Evolutionary conservation across 2,329 filamentous ascomycete species (phyloP).

Genomic region (Penicillium digitatum): DNA sequence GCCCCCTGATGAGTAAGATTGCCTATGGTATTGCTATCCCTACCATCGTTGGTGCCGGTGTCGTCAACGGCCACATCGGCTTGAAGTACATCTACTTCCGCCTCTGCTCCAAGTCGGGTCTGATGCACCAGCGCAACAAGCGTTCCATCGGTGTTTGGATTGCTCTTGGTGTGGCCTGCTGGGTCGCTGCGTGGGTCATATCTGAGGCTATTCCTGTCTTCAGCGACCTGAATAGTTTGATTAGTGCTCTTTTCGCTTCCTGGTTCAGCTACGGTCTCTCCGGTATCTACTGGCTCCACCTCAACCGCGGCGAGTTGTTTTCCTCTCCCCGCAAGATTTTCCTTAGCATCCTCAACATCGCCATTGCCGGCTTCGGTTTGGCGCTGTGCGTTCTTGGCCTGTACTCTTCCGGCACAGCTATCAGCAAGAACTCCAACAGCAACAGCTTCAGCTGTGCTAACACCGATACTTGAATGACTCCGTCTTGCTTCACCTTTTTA

Average conservation of each 20-base stretch:
- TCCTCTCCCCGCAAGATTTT: conserved; percentile 43
- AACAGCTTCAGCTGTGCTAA: conserved; percentile 40
- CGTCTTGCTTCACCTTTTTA: background rate
- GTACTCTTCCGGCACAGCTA: conserved; percentile 27
- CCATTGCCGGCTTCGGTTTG: conserved; percentile 36
- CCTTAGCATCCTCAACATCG: conserved; percentile 44
- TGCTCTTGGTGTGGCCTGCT: conserved; percentile 53
- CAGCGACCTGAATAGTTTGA: conserved; percentile 60
- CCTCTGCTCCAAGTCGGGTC: conserved; percentile 56
- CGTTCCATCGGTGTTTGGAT: conserved; percentile 58
- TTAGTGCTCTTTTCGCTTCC: conserved; percentile 37
- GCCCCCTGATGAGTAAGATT: conserved; percentile 55
- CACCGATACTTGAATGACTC: conserved; percentile 19
- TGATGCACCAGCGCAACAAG: conserved; percentile 48
- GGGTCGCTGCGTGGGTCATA: conserved; percentile 62
- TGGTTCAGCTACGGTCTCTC: conserved; percentile 39
- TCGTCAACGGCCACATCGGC: conserved; percentile 65
- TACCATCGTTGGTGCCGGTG: conserved; percentile 66
- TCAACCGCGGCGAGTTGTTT: conserved; percentile 46
- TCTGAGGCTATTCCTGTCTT: conserved; percentile 68
- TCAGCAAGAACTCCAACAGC: conserved; percentile 25
- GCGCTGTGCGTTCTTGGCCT: conserved; percentile 21
- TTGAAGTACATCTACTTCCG: conserved; percentile 64
- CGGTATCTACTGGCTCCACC: conserved; percentile 47
- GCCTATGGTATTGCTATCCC: conserved; percentile 66